Percentiles rank a stretch among this genome's conserved stretches.
These are phyloP conservation scores for Magnusiomyces magnusii DNA, from an alignment of 1,139 yeast species.

Conservation along the genomic window DNA sequence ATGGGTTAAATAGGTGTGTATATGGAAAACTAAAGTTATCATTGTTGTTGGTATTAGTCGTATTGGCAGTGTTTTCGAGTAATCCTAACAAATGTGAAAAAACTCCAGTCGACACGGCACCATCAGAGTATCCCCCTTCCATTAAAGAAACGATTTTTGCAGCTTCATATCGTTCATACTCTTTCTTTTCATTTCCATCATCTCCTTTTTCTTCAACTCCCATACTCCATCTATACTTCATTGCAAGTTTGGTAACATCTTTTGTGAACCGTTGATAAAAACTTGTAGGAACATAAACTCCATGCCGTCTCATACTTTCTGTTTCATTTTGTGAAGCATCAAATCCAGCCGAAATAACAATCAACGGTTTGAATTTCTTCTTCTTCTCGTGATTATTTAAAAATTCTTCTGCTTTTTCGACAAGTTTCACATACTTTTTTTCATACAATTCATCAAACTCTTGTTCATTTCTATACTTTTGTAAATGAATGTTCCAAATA, in stretches of 20 bases:
- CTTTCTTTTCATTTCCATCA: not conserved
- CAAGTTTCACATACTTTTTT: constrained; percentile 52
- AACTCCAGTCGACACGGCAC: constrained; percentile 73
- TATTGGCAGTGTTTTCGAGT: constrained; percentile 9
- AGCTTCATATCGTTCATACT: constrained; percentile 19
- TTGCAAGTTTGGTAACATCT: constrained; percentile 62
- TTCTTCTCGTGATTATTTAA: constrained; percentile 32
- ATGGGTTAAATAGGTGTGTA: constrained; percentile 38
- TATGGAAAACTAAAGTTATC: too few relatives aligned
- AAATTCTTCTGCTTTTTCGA: constrained; percentile 63
- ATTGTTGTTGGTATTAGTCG: too few relatives aligned
- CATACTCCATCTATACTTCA: constrained; percentile 39
- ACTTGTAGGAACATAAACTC: constrained; percentile 74
- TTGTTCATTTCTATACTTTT: constrained; percentile 51
- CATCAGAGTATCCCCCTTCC: constrained; percentile 87
- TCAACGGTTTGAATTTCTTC: constrained; percentile 55
- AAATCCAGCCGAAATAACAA: constrained; percentile 76
- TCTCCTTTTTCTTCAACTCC: not conserved
- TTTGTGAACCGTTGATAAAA: constrained; percentile 68
- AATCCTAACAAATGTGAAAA: constrained; percentile 68
- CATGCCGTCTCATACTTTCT: constrained; percentile 79
- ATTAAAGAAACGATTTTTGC: constrained; percentile 63
- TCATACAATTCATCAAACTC: constrained; percentile 63
- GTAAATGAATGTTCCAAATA: constrained; percentile 80
- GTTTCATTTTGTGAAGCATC: constrained; percentile 85